Conservation (phyloP, 768 basidiomycete species). For the Stropharia rugosoannulata region DNA sequence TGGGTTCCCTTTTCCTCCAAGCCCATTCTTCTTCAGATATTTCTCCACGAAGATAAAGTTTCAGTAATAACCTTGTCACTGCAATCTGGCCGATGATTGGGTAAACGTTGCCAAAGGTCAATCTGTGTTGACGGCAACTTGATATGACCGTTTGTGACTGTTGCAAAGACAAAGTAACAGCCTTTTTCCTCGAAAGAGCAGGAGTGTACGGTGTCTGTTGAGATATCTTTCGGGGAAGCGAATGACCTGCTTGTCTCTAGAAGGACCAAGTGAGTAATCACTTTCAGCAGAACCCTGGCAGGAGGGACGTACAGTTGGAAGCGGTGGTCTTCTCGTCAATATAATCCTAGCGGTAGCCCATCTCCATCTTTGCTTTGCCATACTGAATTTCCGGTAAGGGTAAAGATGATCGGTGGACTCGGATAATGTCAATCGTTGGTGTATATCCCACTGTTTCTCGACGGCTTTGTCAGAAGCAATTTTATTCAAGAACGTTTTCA, state of each 20-base stretch:
- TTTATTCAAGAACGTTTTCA: conserved; percentile 44
- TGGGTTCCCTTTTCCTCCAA: conserved; percentile 45
- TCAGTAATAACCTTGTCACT: conserved; percentile 47
- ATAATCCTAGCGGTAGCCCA: conserved; percentile 40
- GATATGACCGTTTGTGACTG: conserved; percentile 30
- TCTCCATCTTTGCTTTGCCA: conserved; percentile 44
- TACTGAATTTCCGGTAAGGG: conserved; percentile 29
- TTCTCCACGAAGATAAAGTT: conserved; percentile 44
- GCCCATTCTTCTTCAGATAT: conserved; percentile 54
- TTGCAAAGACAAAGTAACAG: conserved; percentile 24
- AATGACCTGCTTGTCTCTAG: conserved; percentile 51
- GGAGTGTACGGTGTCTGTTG: conserved; percentile 31
- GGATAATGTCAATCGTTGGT: conserved; percentile 40
- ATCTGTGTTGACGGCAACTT: conserved; percentile 37
- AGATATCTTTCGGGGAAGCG: conserved; percentile 44
- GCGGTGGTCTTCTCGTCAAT: conserved; percentile 27
- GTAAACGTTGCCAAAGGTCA: conserved; percentile 53
- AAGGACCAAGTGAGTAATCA: background rate
- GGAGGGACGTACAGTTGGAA: conserved; percentile 30
- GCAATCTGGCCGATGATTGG: conserved; percentile 53
- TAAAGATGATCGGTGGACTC: conserved; percentile 35
- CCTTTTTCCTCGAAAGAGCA: conserved; percentile 29
- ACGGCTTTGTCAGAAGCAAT: conserved; percentile 22
- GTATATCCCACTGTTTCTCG: conserved; percentile 21
- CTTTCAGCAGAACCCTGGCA: background rate